Evolutionary conservation across 2,329 filamentous ascomycete species (phyloP).

Genomic region (Ophiostoma sp.): DNA sequence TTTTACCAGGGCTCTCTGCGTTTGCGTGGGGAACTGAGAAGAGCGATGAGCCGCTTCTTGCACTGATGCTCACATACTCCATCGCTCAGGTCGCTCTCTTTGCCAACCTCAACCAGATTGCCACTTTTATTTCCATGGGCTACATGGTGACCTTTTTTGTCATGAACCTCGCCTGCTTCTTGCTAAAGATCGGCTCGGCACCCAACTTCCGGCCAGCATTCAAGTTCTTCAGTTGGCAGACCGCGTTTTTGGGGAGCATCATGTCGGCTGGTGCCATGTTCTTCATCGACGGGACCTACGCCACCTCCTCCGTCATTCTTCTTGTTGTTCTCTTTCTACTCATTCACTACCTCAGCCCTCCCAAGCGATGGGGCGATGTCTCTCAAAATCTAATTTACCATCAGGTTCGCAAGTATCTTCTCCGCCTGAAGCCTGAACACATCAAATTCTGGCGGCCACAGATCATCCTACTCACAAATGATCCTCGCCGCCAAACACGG

Average conservation of each 20-base stretch:
- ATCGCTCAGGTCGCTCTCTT: slow-evolving; percentile 76
- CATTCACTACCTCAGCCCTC: slow-evolving; percentile 79
- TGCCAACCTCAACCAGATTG: slow-evolving; percentile 80
- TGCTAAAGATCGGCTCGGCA: slow-evolving; percentile 79
- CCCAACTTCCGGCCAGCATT: slow-evolving; percentile 87
- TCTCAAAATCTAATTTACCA: slow-evolving; percentile 82
- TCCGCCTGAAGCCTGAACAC: slow-evolving; percentile 78
- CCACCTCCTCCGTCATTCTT: slow-evolving; percentile 66
- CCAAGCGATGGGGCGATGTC: slow-evolving; percentile 86
- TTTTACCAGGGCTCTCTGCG: slow-evolving; percentile 68
- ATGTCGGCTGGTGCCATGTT: slow-evolving; percentile 79
- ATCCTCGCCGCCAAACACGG: slow-evolving; percentile 73
- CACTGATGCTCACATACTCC: slow-evolving; percentile 68
- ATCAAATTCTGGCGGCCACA: slow-evolving; percentile 93
- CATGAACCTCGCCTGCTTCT: slow-evolving; percentile 80
- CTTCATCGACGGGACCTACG: slow-evolving; percentile 79
- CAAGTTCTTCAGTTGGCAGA: slow-evolving; percentile 83
- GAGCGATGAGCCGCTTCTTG: slow-evolving; percentile 68
- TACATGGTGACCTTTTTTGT: slow-evolving; percentile 85
- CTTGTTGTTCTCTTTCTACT: slow-evolving; percentile 73
- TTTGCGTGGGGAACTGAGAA: slow-evolving; percentile 69
- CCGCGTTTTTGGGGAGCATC: slow-evolving; percentile 68
- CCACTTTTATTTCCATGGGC: slow-evolving; percentile 84
- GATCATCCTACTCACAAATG: slow-evolving; percentile 76
- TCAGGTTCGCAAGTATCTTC: slow-evolving; percentile 80